Evolutionary conservation across 2,329 filamentous ascomycete genomes (phyloP).

Genomic region (Fusarium mangiferae): DNA sequence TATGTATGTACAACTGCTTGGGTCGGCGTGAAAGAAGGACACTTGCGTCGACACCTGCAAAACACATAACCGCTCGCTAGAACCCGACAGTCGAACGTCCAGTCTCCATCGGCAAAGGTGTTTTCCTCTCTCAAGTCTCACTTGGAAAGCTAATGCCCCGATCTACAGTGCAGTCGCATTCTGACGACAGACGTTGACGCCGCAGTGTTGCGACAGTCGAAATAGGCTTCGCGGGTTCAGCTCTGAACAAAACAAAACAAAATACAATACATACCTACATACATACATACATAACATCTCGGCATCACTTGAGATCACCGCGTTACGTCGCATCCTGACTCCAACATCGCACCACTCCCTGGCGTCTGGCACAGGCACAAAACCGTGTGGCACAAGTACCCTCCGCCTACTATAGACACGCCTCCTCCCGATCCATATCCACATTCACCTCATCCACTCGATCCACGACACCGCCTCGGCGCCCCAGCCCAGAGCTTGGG

Average conservation of each 20-base stretch:
- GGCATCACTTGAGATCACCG: slow-evolving; percentile 32
- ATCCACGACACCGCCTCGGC: slow-evolving; percentile 46
- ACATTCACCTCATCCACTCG: slow-evolving; percentile 38
- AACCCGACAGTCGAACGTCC: background rate
- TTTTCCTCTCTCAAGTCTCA: background rate
- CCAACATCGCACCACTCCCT: slow-evolving; percentile 32
- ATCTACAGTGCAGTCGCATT: background rate
- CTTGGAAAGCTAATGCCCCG: background rate
- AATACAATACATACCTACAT: background rate
- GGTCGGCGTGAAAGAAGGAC: slow-evolving; percentile 17
- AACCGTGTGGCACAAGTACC: slow-evolving; percentile 33
- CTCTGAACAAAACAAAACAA: slow-evolving; percentile 22
- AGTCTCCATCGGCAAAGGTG: slow-evolving; percentile 8
- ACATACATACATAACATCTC: slow-evolving; percentile 18
- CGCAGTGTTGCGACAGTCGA: background rate
- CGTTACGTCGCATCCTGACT: slow-evolving; percentile 27
- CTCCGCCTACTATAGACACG: slow-evolving; percentile 20
- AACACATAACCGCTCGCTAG: slow-evolving; percentile 31
- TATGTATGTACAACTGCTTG: slow-evolving; percentile 11
- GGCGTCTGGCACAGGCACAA: slow-evolving; percentile 32
- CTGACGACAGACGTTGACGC: background rate
- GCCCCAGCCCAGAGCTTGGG: slow-evolving; percentile 41
- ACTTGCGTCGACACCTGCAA: slow-evolving; percentile 26
- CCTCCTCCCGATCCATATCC: slow-evolving; percentile 36
- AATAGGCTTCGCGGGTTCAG: slow-evolving; percentile 6